Base-by-base conservation (phyloP, 306 rosid species). In the Malus fusca region DNA sequence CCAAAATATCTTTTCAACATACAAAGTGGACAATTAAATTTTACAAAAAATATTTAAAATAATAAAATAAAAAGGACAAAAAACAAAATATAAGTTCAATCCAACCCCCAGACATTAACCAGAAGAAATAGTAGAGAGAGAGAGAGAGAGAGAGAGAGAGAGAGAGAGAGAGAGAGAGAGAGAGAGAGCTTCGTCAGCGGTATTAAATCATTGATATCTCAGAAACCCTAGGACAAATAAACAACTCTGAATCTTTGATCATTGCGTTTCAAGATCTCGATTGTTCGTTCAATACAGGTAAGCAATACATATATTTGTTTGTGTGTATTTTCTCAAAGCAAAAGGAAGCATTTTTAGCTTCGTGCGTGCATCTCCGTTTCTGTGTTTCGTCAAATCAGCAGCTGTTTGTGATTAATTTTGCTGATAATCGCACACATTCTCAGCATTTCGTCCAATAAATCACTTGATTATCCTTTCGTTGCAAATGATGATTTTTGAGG, bases 201-300 rank as follows among this genome's bases (percentile, higher is more conserved):
- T 61, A 78, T 14, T 35, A 28, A 70, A 53, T 69, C 28, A 46
- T 60, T 40, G 72, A 75, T 71, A 58, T 65, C 74, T 77, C 68
- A 73, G 68, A 35, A 89, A 89, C 97, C 97, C 97, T 88, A 86
- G 67, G 65, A 66, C 65, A 63, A 44, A 63, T 71, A 63, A 61
- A 62, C 3, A 51, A 40, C 75, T 25, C 64, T 79, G 75, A 81
- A 84, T 83, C 84, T 84, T 71, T 69, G 72, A 52, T 73, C 84
- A 77, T 83, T 86, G 74, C 88, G 77, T 86, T 86, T 74, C 66
- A 82, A 87, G 91, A 91, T 91, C 92, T 89, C 82, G 91, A 85
- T 82, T 86, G 85, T 78, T 83, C 80, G 76, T 70, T 81, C 84
- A 68, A 42, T 80, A 72, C 79, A 84, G 92, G 95, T 90, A 58